Evolutionary conservation across 257 asterid species (phyloP).

Genomic region (Solanum paucissectum): DNA sequence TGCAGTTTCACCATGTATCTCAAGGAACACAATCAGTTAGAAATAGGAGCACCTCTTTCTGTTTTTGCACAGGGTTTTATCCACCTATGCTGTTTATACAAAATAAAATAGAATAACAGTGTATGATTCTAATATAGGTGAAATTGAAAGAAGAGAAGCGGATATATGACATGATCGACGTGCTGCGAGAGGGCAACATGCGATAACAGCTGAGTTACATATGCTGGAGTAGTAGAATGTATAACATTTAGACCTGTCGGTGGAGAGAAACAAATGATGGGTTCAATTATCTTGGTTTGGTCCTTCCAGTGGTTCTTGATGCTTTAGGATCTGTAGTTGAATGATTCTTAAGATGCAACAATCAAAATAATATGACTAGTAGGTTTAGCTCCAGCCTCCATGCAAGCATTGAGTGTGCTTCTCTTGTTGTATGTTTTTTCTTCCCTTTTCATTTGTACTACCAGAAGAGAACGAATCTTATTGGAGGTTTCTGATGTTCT

Average conservation of each 20-base stretch:
- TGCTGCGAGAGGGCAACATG: conserved; percentile 90
- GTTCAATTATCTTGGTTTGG: background rate
- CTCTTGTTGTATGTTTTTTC: background rate
- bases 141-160: conserved; percentile 56
- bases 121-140: conserved; percentile 34
- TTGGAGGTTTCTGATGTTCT: background rate
- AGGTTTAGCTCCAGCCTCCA: background rate
- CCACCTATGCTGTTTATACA: background rate
- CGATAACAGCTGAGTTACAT: conserved; percentile 21
- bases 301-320: background rate
- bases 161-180: conserved; percentile 82
- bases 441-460: background rate
- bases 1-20: background rate
- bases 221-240: background rate
- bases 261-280: background rate
- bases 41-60: background rate
- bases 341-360: background rate
- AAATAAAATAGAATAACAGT: background rate
- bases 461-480: background rate
- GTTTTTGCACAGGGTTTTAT: background rate
- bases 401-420: background rate
- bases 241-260: background rate
- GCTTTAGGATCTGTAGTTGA: background rate
- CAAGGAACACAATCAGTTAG: background rate
- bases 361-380: background rate